These are phyloP conservation scores for Phytophthora tentaculata DNA, from an alignment of 352 stramenopile genomes.

Conservation along the genomic window DNA sequence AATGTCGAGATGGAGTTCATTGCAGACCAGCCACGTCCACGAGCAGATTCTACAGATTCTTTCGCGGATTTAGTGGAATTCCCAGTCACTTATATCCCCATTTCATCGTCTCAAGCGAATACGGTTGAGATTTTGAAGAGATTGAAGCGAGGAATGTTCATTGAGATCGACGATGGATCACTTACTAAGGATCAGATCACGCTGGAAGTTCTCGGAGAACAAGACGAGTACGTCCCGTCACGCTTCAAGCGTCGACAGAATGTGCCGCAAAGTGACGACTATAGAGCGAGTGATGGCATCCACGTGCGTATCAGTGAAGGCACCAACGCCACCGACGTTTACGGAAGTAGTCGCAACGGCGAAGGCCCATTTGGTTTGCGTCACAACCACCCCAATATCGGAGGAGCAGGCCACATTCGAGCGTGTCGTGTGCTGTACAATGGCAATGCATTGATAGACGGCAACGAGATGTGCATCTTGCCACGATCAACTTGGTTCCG, in stretches of 20 bases:
- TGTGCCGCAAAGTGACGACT: constrained; percentile 7
- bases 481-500: constrained; percentile 56
- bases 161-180: constrained; percentile 81
- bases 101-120: constrained; percentile 56
- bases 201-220: constrained; percentile 71
- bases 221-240: constrained; percentile 60
- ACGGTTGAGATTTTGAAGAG: constrained; percentile 62
- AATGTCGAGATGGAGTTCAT: constrained; percentile 31
- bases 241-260: constrained; percentile 39
- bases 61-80: constrained; percentile 59
- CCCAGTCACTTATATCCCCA: constrained; percentile 75
- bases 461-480: constrained; percentile 68
- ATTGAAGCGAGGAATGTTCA: constrained; percentile 55
- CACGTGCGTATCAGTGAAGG: constrained; percentile 55
- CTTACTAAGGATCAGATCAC: constrained; percentile 83
- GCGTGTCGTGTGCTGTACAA: constrained; percentile 79
- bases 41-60: constrained; percentile 49
- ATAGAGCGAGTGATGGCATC: constrained; percentile 31
- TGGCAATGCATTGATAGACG: constrained; percentile 71
- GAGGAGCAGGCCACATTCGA: constrained; percentile 63
- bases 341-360: constrained; percentile 17
- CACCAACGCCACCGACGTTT: constrained; percentile 28
- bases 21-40: constrained; percentile 34
- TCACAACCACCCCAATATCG: constrained; percentile 53
- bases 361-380: constrained; percentile 54